Evolutionary conservation across 148 eudicot genomes (phyloP), one percentile per base, ranked within the genome.

Genomic region (Chenopodium quinoa): DNA sequence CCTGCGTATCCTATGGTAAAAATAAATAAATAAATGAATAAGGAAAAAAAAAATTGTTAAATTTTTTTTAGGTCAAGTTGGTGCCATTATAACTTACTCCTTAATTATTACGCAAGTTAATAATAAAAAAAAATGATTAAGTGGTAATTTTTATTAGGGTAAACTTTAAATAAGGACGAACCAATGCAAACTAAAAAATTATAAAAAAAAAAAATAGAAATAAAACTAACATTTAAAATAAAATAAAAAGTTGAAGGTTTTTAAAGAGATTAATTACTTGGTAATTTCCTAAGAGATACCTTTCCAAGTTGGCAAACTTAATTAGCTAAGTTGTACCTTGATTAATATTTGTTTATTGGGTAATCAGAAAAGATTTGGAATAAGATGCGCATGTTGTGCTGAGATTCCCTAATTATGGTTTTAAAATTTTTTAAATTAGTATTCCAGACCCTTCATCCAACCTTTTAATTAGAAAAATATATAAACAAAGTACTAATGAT

Each of bases 361-460:
- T 75, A 75, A 82, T 76, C 58, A 75, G 6, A 31, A 69, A 37
- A 68, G 56, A 58, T 37, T 71, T 40, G 47, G 50, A 70, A 79
- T 31, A 79, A 71, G 75, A 82, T 82, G 79, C 84, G 68, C 84
- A 76, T 82, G 80, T 54, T 40, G 62, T 75, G 79, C 23, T 75
- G 79, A 81, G 84, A 82, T 82, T 82, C 84, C 83, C 75, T 81
- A 50, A 23, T 81, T 69, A 82, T 76, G 68, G 80, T 82, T 82
- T 81, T 54, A 1, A 54, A 67, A 17, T 23, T 44, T 48, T 32
- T 75, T 23, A 62, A 40, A 60, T 11, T 4, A 37, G 14, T 4
- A 34, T 32, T 34, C 6, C 40, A 1, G 60, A 29, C 4, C 50
- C 52, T 31, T 70, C 47, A n/a, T 40, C 37, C 11, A 68, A 29